A percentile compares a stretch with the other conserved stretches of the same genome.
Evolutionary conservation across 768 basidiomycete genomes (phyloP).

Genomic region (Pleurotus cornucopiae): DNA sequence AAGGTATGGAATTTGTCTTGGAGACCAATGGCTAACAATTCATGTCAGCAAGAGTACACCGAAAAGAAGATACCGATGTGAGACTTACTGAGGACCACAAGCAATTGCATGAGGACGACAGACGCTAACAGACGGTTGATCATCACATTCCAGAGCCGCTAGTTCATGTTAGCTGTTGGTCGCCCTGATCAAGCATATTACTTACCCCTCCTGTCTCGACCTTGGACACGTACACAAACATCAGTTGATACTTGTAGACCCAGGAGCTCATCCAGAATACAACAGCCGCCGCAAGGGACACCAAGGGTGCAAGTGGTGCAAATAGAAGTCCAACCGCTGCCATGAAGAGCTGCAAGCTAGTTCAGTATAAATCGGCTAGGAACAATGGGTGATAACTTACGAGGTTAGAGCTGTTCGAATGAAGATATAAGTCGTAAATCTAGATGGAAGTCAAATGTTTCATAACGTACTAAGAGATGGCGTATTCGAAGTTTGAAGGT

Average conservation of each 20-base stretch:
- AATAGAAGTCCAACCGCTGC: constrained; percentile 74
- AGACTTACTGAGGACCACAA: constrained; percentile 68
- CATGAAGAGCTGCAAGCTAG: constrained; percentile 59
- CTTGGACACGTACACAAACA: constrained; percentile 75
- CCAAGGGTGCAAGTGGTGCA: constrained; percentile 80
- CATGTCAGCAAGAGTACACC: constrained; percentile 4
- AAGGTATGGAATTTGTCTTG: constrained; percentile 55
- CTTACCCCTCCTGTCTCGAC: constrained; percentile 82
- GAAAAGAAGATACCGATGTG: neutral
- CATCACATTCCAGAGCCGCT: constrained; percentile 79
- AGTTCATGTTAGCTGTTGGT: neutral
- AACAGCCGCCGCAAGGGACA: constrained; percentile 61
- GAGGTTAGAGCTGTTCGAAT: constrained; percentile 19
- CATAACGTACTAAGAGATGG: constrained; percentile 60
- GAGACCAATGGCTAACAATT: constrained; percentile 59
- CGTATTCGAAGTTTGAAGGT: constrained; percentile 73
- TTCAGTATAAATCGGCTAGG: neutral
- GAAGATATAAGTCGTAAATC: neutral
- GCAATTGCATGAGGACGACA: constrained; percentile 68
- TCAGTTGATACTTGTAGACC: constrained; percentile 84
- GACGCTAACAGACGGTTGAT: constrained; percentile 70
- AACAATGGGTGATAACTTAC: constrained; percentile 14
- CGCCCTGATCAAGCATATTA: neutral
- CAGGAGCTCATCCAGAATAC: constrained; percentile 71
- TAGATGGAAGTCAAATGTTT: neutral